Percentiles rank a stretch among this genome's conserved stretches.
phyloP scores from a whole-genome alignment of 805 yeast species.

The Candida manassasensis region DNA sequence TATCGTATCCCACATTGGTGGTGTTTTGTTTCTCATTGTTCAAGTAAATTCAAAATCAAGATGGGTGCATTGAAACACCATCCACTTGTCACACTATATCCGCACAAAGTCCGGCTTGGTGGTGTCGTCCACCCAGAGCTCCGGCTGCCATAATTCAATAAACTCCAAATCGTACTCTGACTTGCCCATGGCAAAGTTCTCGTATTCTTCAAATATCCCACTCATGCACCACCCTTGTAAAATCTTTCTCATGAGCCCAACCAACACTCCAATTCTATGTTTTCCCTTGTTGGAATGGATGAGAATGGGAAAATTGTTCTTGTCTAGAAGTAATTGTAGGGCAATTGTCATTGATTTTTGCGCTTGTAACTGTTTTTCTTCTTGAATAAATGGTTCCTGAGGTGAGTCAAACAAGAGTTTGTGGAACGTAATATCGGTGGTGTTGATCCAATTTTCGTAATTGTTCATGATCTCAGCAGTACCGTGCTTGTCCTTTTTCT shows the following conservation, averaged over 20 bases:
- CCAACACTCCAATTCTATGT: conserved; percentile 88
- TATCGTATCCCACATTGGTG: no score
- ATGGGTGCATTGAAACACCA: no score
- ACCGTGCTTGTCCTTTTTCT: conserved; percentile 37
- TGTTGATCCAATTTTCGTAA: conserved; percentile 63
- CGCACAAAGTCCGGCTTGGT: conserved; percentile 64
- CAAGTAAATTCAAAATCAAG: no score
- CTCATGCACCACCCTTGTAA: conserved; percentile 92
- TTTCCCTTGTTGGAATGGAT: conserved; percentile 97
- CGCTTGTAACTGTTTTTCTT: conserved; percentile 35
- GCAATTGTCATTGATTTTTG: conserved; percentile 50
- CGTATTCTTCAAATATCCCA: conserved; percentile 91
- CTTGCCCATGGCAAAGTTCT: conserved; percentile 88
- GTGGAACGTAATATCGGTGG: conserved; percentile 49
- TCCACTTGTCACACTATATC: no score
- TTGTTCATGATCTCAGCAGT: conserved; percentile 47
- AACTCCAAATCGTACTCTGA: conserved; percentile 89
- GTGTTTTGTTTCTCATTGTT: no score
- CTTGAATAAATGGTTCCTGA: conserved; percentile 70
- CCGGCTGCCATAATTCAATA: conserved; percentile 76
- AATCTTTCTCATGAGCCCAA: conserved; percentile 82
- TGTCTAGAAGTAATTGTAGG: conserved; percentile 51
- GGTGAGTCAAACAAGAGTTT: conserved; percentile 65
- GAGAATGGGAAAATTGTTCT: conserved; percentile 77
- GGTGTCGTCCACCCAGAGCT: conserved; percentile 41